Base-by-base conservation (phyloP, 345 rosid species). In the Pugionium dolabratum region DNA sequence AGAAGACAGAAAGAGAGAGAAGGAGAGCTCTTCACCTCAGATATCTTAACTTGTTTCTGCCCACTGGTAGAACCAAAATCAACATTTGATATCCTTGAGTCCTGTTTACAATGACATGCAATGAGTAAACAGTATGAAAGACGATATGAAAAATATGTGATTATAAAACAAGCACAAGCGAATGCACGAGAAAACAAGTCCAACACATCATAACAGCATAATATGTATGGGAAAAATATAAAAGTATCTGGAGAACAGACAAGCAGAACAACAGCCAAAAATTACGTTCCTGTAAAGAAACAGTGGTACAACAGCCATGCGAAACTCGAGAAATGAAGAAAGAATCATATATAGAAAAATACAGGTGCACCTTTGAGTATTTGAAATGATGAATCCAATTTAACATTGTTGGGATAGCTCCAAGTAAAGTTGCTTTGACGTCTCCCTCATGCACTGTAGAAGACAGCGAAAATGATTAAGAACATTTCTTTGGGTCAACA, bases 31-130 rank as follows among this genome's bases (percentile, higher is more conserved):
- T 81, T 80, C 62, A 93, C 99, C 97, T 94, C 95, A 33, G 83
- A 73, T 76, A 85, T 68, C 45, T 73, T 84, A 59, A 90, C 78
- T 64, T 49, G 78, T 78, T 75, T 85, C 60, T 44, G 43, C 59
- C 83, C 92, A 74, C 54, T 69, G 65, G 79, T 81, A 67, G 79
- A 80, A 70, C 99, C 99, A 84, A 90, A 90, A 80, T 86, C 85
- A 76, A 90, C 84, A 39, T 59, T 55, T 41, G 89, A 77, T 50
- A 59, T 62, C 29, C 74, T 71, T 31, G 83, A 73, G 69, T 77
- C 85, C 95, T 90, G 83, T 73, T 44, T 6, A 70, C n/a, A 66
- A 44, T 8, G 45, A 54, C 35, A 66, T 39, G 62, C 39, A 55
- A 58, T 52, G 51, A 59, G 39, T 66, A 18, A 18, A 62, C 9